Evolutionary conservation across 2,329 filamentous ascomycete genomes (phyloP).

Genomic region (Epichloe sylvatica): DNA sequence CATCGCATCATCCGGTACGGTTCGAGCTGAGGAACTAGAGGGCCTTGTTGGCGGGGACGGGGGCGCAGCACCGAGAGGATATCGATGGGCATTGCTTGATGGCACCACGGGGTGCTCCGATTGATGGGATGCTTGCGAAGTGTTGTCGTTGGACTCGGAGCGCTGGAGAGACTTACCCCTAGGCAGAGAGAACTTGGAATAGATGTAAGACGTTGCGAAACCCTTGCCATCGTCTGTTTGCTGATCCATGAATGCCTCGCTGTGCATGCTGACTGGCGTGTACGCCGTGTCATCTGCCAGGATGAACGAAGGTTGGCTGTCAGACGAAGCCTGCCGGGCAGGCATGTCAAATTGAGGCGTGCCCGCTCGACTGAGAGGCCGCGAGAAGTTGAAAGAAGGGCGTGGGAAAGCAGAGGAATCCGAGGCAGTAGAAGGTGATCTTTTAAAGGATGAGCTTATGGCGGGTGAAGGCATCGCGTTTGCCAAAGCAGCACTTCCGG

Average conservation of each 20-base stretch:
- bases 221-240: slow-evolving; percentile 30
- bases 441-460: slow-evolving; percentile 43
- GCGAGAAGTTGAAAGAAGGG: slow-evolving; percentile 84
- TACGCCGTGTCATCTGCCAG: slow-evolving; percentile 51
- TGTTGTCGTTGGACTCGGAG: slow-evolving; percentile 43
- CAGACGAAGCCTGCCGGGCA: slow-evolving; percentile 48
- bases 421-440: slow-evolving; percentile 76
- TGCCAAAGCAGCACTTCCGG: slow-evolving; percentile 43
- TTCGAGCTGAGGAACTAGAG: slow-evolving; percentile 37
- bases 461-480: slow-evolving; percentile 40
- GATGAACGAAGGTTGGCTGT: slow-evolving; percentile 52
- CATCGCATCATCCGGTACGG: slow-evolving; percentile 23
- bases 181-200: slow-evolving; percentile 72
- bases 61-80: slow-evolving; percentile 38
- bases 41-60: slow-evolving; percentile 49
- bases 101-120: slow-evolving; percentile 44
- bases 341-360: slow-evolving; percentile 45
- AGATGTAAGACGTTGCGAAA: slow-evolving; percentile 62
- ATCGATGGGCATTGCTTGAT: slow-evolving; percentile 28
- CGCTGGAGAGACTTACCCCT: slow-evolving; percentile 68
- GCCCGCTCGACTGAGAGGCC: slow-evolving; percentile 66
- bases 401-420: slow-evolving; percentile 61
- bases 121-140: slow-evolving; percentile 39
- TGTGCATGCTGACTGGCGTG: slow-evolving; percentile 59
- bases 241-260: slow-evolving; percentile 50